Conservation (phyloP, 306 rosid genomes). For the Quillaja saponaria region DNA sequence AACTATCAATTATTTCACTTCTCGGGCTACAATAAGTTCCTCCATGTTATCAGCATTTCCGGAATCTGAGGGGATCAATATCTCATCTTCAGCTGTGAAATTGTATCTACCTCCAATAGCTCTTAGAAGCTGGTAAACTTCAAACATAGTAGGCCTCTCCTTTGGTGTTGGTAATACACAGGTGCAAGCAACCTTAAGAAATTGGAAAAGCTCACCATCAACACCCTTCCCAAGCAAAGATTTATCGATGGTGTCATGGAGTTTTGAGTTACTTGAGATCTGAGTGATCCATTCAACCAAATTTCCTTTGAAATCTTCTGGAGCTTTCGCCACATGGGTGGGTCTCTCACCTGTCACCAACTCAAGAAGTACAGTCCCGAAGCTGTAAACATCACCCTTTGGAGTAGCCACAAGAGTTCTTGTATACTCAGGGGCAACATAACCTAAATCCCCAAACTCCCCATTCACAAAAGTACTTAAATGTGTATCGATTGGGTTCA, state of each 20-base stretch:
- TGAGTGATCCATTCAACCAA: constrained; percentile 75
- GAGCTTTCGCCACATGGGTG: constrained; percentile 65
- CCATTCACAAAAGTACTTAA: constrained; percentile 96
- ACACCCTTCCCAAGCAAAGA: constrained; percentile 61
- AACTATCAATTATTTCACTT: constrained; percentile 34
- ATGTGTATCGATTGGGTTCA: constrained; percentile 93
- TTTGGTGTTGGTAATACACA: constrained; percentile 61
- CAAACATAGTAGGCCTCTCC: constrained; percentile 97
- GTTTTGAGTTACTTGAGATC: constrained; percentile 50
- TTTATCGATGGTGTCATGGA: constrained; percentile 61
- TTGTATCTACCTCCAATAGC: constrained; percentile 72
- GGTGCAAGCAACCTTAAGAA: constrained; percentile 78
- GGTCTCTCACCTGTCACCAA: constrained; percentile 86
- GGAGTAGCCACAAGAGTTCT: constrained; percentile 92
- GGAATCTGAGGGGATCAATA: constrained; percentile 47
- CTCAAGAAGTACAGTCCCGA: constrained; percentile 91
- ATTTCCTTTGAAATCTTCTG: constrained; percentile 77
- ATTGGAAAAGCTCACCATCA: constrained; percentile 80
- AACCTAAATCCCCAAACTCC: constrained; percentile 88
- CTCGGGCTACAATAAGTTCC: constrained; percentile 83
- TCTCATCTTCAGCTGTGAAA: constrained; percentile 74
- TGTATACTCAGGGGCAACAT: constrained; percentile 92
- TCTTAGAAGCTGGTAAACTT: constrained; percentile 87
- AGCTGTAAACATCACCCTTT: constrained; percentile 87
- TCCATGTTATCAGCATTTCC: constrained; percentile 36